Base-by-base conservation (phyloP, 164 flowering plant genomes). In the Platanus orientalis region DNA sequence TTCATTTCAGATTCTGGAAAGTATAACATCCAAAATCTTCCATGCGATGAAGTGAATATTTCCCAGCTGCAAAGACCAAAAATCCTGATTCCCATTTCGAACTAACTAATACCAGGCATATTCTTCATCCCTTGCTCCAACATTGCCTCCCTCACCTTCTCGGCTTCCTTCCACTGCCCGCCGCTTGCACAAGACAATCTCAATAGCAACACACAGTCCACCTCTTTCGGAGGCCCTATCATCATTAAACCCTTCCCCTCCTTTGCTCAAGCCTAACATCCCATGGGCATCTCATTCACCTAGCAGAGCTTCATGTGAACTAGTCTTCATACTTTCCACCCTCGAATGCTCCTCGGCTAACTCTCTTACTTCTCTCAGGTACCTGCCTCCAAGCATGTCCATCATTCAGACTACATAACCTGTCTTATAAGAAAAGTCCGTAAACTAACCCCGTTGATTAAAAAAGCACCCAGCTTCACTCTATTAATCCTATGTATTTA, bases 381-480 rank as follows among this genome's bases (percentile, higher is more conserved):
- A 67, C 54, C 84, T 86, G 12, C 79, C 71, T 21, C 87, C 71
- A 21, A 83, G 80, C 80, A 85, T 73, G 68, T 83, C 87, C 34
- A 85, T 69, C 79, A 85, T 75, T 67, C 85, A 83, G 24, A 77
- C 66, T n/a, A 83, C 67, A 59, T 85, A 86, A 63, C 81, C 87
- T 25, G 25, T 71, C 48, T 74, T 80, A 25, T 58, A 75, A 24
- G 66, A 17, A 26, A n/a, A 83, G 24, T 45, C 75, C 75, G 44
- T 79, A 53, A 53, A 49, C 66, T 25, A 67, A 56, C 4, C 20
- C 36, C 86, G 83, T 83, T 48, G 69, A 70, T 52, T 78, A 53
- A 79, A 80, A n/a, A 39, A 83, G 26, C 32, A 3, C 39, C 39
- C 25, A 56, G 24, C 80, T 86, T 72, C 71, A 61, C n/a, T n/a